Base-by-base conservation (phyloP, 169 alveolate species). In the Cryptosporidium bovis region DNA sequence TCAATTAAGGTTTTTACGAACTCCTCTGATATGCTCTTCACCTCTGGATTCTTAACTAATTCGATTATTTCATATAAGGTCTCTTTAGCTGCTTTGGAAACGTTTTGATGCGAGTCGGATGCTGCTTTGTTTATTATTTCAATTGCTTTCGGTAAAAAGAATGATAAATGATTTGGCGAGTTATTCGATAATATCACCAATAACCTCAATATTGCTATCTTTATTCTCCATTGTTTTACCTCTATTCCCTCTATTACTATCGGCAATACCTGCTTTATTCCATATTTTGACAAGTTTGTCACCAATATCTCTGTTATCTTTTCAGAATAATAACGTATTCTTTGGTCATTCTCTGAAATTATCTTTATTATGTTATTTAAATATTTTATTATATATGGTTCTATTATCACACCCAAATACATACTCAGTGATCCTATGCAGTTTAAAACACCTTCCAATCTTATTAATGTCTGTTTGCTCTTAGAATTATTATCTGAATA, bases 161-260 rank as follows among this genome's bases (percentile, higher is more conserved):
- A 56, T 12, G 87, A 56, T 29, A 77, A 27, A 20, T 60, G 71
- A 46, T 60, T 68, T n/a, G 87, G 87, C 7, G 71, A 62, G 33
- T 62, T 77, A 24, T 58, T n/a, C 6, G 87, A 56, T 71, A 77
- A 58, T 24, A 68, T 62, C 27, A 56, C 84, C 62, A 93, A 85
- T 34, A 93, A 36, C 83, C 91, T 92, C 67, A 93, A 89, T 65
- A 91, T 64, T 12, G 91, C 93, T 31, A 93, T 67, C 83, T 87
- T 90, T 20, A 90, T 83, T n/a, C 92, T 82, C 93, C 94, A 93
- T 83, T 90, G 92, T 58, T 53, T 77, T 24, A 66, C 87, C 18
- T 84, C 66, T 40, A 85, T 71, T 44, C 90, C 67, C 44, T 68
- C 33, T 12, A 82, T 56, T 50, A 91, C 67, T 44, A 65, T 29